A percentile compares a stretch with the other conserved stretches of the same genome.
These are phyloP conservation scores for Arthrocladium fulminans DNA, from an alignment of 2,329 filamentous ascomycete species.

Conservation along the genomic window DNA sequence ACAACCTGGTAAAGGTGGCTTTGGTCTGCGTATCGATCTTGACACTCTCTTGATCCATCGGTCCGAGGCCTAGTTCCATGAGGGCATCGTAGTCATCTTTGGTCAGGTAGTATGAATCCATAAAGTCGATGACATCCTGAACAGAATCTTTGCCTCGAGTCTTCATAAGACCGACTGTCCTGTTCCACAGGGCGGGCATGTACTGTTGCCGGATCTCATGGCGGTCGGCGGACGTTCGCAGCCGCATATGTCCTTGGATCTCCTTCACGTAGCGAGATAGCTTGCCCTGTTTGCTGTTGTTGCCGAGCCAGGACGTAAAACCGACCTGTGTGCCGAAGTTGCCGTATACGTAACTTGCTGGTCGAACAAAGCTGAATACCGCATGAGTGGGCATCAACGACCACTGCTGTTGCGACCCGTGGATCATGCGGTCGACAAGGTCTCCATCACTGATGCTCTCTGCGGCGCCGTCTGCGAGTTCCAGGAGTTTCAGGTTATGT, in stretches of 20 bases:
- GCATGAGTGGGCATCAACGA: slow-evolving; percentile 95
- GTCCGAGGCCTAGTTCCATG: slow-evolving; percentile 79
- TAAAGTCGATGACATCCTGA: slow-evolving; percentile 75
- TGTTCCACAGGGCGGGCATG: slow-evolving; percentile 76
- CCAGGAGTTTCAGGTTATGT: slow-evolving; percentile 69
- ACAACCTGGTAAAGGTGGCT: slow-evolving; percentile 78
- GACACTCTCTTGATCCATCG: slow-evolving; percentile 65
- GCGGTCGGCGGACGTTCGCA: slow-evolving; percentile 79
- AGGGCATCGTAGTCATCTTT: slow-evolving; percentile 92
- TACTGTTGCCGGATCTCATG: slow-evolving; percentile 95
- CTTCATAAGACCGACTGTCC: slow-evolving; percentile 65
- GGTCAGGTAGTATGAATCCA: slow-evolving; percentile 95
- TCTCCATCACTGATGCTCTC: slow-evolving; percentile 97
- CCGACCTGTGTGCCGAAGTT: slow-evolving; percentile 60
- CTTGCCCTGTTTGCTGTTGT: slow-evolving; percentile 78
- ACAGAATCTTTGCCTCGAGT: slow-evolving; percentile 74
- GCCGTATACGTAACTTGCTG: slow-evolving; percentile 78
- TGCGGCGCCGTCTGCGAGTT: slow-evolving; percentile 77
- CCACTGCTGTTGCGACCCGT: slow-evolving; percentile 97
- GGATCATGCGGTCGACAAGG: slow-evolving; percentile 94
- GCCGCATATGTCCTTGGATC: slow-evolving; percentile 92
- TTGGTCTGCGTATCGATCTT: slow-evolving; percentile 81
- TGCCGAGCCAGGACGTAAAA: slow-evolving; percentile 90
- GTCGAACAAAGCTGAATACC: slow-evolving; percentile 86
- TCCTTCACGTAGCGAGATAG: slow-evolving; percentile 78